These are phyloP conservation scores for Neonectria faginata DNA, from an alignment of 2,329 filamentous ascomycete genomes.

Conservation along the genomic window DNA sequence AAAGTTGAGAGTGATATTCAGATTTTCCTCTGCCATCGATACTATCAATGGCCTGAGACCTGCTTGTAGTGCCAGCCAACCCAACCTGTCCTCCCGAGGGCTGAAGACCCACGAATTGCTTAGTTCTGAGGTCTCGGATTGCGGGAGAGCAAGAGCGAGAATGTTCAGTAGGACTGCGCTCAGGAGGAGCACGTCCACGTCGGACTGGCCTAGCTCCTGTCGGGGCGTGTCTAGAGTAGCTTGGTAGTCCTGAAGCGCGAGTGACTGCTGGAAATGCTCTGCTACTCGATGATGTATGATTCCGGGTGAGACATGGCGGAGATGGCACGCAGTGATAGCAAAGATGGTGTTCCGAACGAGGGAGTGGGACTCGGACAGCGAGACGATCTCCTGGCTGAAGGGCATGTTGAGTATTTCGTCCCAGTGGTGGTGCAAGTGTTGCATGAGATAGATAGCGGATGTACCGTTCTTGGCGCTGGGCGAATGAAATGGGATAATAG, in stretches of 20 bases:
- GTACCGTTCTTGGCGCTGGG: slow-evolving; percentile 17
- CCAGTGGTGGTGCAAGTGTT: slow-evolving; percentile 17
- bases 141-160: slow-evolving; percentile 13
- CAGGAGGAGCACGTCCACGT: slow-evolving; percentile 10
- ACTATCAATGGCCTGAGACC: slow-evolving; percentile 19
- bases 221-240: neutral
- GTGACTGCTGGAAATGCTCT: slow-evolving; percentile 20
- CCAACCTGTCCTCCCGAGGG: slow-evolving; percentile 3
- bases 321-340: slow-evolving; percentile 18
- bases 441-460: slow-evolving; percentile 8
- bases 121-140: neutral
- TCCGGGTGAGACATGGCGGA: slow-evolving; percentile 14
- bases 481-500: slow-evolving; percentile 6
- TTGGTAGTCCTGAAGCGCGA: slow-evolving; percentile 15
- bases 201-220: neutral
- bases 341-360: slow-evolving; percentile 18
- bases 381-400: slow-evolving; percentile 15
- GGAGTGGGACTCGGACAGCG: slow-evolving; percentile 2
- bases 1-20: neutral
- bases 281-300: slow-evolving; percentile 18
- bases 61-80: slow-evolving; percentile 18
- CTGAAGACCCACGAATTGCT: slow-evolving; percentile 18
- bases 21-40: slow-evolving; percentile 5
- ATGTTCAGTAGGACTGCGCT: slow-evolving; percentile 14
- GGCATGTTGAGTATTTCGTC: slow-evolving; percentile 8